These are phyloP conservation scores for Fusarium compactum DNA, from an alignment of 2,329 filamentous ascomycete species.

Conservation along the genomic window DNA sequence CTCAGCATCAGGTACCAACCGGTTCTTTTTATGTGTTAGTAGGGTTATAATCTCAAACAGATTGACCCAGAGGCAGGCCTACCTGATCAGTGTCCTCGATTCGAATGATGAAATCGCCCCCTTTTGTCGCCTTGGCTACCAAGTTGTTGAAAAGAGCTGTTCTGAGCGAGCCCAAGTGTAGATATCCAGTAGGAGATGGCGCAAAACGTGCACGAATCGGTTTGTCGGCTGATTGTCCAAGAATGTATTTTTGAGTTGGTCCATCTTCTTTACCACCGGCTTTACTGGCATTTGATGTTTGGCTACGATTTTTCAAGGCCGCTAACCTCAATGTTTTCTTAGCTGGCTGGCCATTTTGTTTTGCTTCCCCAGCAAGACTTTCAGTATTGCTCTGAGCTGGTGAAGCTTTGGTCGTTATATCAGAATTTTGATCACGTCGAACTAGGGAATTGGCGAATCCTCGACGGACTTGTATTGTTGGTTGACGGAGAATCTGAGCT, in stretches of 20 bases:
- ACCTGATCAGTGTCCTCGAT: conserved; percentile 97
- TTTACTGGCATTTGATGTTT: neutral
- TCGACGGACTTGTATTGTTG: conserved; percentile 13
- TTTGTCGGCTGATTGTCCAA: conserved; percentile 65
- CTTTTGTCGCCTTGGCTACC: conserved; percentile 81
- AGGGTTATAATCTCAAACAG: neutral
- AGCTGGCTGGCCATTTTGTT: neutral
- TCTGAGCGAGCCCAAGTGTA: conserved; percentile 90
- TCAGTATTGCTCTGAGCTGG: neutral
- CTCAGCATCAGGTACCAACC: conserved; percentile 85
- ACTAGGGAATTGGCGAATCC: conserved; percentile 30
- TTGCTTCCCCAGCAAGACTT: neutral
- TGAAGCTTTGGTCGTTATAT: neutral
- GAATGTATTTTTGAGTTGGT: conserved; percentile 45
- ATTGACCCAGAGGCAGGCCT: conserved; percentile 41
- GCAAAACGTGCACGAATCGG: conserved; percentile 79
- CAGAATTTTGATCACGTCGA: conserved; percentile 23
- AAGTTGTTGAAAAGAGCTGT: conserved; percentile 97
- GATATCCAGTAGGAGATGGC: conserved; percentile 92
- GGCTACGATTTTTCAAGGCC: conserved; percentile 42
- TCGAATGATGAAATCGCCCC: conserved; percentile 89
- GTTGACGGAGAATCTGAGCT: neutral
- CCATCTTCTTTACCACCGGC: conserved; percentile 4
- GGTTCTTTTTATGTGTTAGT: conserved; percentile 66
- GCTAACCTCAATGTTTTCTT: conserved; percentile 39